Evolutionary conservation across 164 flowering plant species (phyloP), one percentile per base, ranked within the genome.

Genomic region (Pachysandra terminalis): DNA sequence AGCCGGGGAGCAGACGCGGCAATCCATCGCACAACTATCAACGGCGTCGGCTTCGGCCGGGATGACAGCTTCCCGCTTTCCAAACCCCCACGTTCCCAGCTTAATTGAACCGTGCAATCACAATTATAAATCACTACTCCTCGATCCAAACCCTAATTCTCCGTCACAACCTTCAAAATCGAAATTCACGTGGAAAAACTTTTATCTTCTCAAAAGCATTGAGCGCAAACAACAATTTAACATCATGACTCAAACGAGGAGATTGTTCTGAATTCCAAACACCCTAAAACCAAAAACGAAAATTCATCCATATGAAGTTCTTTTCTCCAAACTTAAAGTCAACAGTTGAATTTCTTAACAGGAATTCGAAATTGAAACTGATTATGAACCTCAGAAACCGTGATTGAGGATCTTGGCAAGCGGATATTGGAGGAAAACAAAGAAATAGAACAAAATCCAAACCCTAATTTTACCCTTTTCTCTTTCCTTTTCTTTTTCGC

Each of bases 21-120:
- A 82, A 68, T 87, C 83, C 82, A 74, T 81, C 59, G 61, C 73
- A 5, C 71, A 61, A 26, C 65, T 74, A 65, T 53, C 63, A 24
- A 27, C 59, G 41, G 22, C 70, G 17, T 54, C 66, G 23, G 61
- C 63, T 15, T 51, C 59, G 25, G 41, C 65, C 9, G 57, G 51
- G 53, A 24, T 64, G 16, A 25, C 64, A 23, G 35, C 61, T 8
- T 19, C 56, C 64, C 61, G 25, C 15, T 40, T 59, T 24, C 66
- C 75, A 10, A 59, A 53, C 21, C 56, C 68, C 75, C 58, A 63
- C 35, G 71, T 66, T 59, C 73, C 77, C 77, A 73, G 65, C 67
- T 69, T 75, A 51, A 7, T 23, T 56, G 17, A 37, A 66, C 22
- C 27, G 13, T 65, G 32, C 0, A 52, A 19, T 45, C 51, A 45